Base-by-base conservation (phyloP, 345 rosid genomes). In the Viola odorata region DNA sequence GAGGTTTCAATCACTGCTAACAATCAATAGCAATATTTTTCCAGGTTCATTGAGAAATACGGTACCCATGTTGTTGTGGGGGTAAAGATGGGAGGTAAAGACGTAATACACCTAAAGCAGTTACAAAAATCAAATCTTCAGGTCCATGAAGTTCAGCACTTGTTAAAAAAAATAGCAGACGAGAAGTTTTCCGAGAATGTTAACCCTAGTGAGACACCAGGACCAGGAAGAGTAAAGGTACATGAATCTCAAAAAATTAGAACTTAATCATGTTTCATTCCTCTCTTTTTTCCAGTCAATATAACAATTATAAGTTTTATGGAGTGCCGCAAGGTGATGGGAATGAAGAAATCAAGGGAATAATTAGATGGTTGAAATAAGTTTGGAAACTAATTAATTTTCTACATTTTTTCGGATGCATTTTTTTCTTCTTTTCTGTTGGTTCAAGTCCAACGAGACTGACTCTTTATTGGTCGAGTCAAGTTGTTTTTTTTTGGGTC, bases 71-170 rank as follows among this genome's bases (percentile, higher is more conserved):
- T 89, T 66, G 81, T 89, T 58, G 83, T 78, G 70, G 91, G 96
- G 63, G 91, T 86, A 12, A 82, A 78, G 61, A 82, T 84, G 95
- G 96, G 96, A 60, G 99, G 95, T 55, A 85, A 87, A 80, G 96
- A 89, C 40, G 91, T 85, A 1, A 61, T 88, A 60, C 80, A 85
- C 55, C 37, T 83, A 64, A 94, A 90, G 79, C 97, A 94, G 77
- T 57, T 63, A 12, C 88, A 79, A 60, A 86, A 67, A 38, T 90
- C 99, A 52, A 73, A 58, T 70, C 83, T 77, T 14, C 71, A 78
- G 55, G 72, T 95, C 48, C 64, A 75, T 36, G 82, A 82, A 63
- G 81, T 94, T 44, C 91, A 83, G 85, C 82, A 81, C 62, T 16
- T 63, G 64, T 72, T 94, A 56, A 94, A 85, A 80, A 79, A 73